Evolutionary conservation across 176 grass and related monocot species (phyloP), one percentile per base, ranked within the genome.

Genomic region (Secale cereale): DNA sequence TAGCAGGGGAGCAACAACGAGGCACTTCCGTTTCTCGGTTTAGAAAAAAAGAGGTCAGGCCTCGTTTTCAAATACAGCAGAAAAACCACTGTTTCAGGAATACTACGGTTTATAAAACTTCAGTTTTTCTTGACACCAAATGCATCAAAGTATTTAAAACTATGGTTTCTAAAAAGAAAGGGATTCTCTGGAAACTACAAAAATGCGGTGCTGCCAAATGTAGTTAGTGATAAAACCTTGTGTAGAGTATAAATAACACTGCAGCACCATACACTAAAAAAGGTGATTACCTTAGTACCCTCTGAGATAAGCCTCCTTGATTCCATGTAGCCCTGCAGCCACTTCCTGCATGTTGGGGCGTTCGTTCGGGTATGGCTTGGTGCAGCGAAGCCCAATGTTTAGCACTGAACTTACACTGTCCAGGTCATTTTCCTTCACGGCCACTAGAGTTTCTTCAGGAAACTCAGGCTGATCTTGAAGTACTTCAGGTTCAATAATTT

Each of bases 401-500:
- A 86, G n/a, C 40, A 81, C 69, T 23, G 85, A 87, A 50, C 10
- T 25, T 30, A 81, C 20, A 74, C 9, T 29, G 10, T 27, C 56
- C 15, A 28, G 39, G 50, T 5, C 20, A 30, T 35, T 74, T 11
- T 81, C 70, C 17, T 57, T 78, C 64, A 85, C 31, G 46, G 16
- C 10, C 8, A 36, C 12, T 59, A 26, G 65, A 57, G 32, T 57
- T 59, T 43, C 10, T 61, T 65, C 17, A 0, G 75, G 37, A 5
- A 69, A 27, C 29, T 31, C 74, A 7, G 5, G n/a, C 10, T 50
- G 31, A 25, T 86, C 40, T 63, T 74, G 52, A 19, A 64, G 77
- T 62, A 86, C 23, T 16, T 86, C 67, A 28, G 85, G 85, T 41
- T 86, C 85, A 26, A 86, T 29, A 81, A 86, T 73, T 17, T 64